Evolutionary conservation across 352 stramenopile species (phyloP).

Genomic region (Globisporangium carolinianum): DNA sequence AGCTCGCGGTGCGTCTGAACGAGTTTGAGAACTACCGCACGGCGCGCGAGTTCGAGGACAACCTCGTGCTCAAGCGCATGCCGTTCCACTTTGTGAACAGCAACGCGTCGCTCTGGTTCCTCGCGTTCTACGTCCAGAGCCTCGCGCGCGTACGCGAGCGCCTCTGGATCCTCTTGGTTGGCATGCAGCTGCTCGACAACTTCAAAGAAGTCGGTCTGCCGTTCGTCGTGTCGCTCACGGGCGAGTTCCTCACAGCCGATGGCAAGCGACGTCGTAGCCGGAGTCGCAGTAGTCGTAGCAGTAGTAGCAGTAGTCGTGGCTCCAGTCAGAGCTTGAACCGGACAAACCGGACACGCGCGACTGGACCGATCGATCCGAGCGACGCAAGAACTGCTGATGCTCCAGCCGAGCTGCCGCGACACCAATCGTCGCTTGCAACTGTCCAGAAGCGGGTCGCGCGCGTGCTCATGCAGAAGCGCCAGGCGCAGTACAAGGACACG

Average conservation of each 20-base stretch:
- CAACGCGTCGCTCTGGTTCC: constrained; percentile 65
- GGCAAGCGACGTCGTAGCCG: constrained; percentile 18
- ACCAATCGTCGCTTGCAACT: constrained; percentile 7
- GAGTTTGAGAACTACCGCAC: constrained; percentile 73
- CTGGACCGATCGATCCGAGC: neutral
- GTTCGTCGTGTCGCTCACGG: constrained; percentile 35
- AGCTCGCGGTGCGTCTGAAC: constrained; percentile 53
- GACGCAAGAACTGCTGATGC: too few species aligned
- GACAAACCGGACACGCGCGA: neutral
- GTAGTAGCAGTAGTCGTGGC: neutral
- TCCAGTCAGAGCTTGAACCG: too few species aligned
- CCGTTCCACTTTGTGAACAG: constrained; percentile 74
- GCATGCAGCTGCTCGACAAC: constrained; percentile 59
- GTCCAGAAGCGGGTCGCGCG: constrained; percentile 36
- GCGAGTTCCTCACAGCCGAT: constrained; percentile 34
- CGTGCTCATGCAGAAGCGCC: constrained; percentile 53
- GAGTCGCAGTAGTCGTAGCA: neutral
- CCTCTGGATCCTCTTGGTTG: constrained; percentile 63
- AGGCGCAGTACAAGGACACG: constrained; percentile 55
- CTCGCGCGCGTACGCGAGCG: constrained; percentile 52
- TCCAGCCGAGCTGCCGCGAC: constrained; percentile 1
- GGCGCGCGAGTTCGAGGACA: constrained; percentile 50
- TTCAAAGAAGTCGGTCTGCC: constrained; percentile 62
- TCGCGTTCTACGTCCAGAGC: constrained; percentile 54
- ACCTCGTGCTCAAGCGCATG: constrained; percentile 70